Base-by-base conservation (phyloP, 257 asterid genomes). In the Salvia splendens region DNA sequence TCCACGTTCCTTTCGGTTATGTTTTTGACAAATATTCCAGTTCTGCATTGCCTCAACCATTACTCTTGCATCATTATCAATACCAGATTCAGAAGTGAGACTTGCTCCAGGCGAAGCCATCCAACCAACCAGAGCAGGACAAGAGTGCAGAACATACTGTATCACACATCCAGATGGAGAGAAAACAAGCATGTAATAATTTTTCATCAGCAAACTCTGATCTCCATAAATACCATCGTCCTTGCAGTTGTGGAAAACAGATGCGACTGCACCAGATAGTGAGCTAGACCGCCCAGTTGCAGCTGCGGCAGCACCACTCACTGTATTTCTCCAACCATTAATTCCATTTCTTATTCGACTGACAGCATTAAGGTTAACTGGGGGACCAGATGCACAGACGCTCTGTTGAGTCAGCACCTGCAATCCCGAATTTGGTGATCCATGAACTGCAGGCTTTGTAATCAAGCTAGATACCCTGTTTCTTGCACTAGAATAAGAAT, bases 21-120 rank as follows among this genome's bases (percentile, higher is more conserved):
- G 89, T 83, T 81, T 92, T 70, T 81, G 90, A 72, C 85, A 85
- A 20, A 92, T 76, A 83, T 89, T 80, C 98, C 98, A 92, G 84
- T 84, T 92, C 72, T 87, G 87, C 71, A 89, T 70, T 32, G 96
- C 82, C 80, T 91, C 91, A 30, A 88, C 88, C 4, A 74, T 68
- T 54, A 85, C 53, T 61, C 87, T 75, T 45, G 85, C 68, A 71
- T 84, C 91, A 68, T 33, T 55, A 7, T 81, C 86, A 12, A 55
- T 67, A 67, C 71, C 69, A 14, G 86, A 69, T 12, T 85, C 94
- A 65, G 69, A 64, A 33, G 62, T 65, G 57, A 60, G 38, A 70
- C 73, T 73, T 69, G 55, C 76, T 63, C 79, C 89, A 41, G 78
- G 64, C 54, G 69, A 48, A 71, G 79, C 70, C 12, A 65, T 17